Percentiles rank a stretch among this genome's conserved stretches.
These are phyloP conservation scores for Hansenula sp. DNA, from an alignment of 1,139 yeast species.

Conservation along the genomic window DNA sequence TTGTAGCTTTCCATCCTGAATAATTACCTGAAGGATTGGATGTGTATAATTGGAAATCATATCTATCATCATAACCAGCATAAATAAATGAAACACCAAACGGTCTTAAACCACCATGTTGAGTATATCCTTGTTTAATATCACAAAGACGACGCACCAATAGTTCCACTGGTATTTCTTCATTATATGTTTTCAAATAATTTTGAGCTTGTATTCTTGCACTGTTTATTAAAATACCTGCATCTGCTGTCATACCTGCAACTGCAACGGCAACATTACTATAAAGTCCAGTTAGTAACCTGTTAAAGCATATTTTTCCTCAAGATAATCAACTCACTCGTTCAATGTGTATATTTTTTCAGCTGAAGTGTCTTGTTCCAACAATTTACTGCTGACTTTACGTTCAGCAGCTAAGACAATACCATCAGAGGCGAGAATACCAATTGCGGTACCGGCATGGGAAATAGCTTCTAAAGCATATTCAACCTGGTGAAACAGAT, in stretches of 20 bases:
- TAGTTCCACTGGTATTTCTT: constrained; percentile 87
- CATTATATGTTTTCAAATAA: constrained; percentile 80
- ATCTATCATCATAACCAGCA: constrained; percentile 92
- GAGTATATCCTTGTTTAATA: constrained; percentile 96
- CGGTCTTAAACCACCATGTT: constrained; percentile 97
- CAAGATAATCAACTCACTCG: constrained; percentile 30
- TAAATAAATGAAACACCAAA: constrained; percentile 95
- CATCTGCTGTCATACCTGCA: constrained; percentile 98
- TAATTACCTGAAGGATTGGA: constrained; percentile 97
- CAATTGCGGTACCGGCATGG: constrained; percentile 97
- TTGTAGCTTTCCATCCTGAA: constrained; percentile 97
- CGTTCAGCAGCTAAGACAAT: constrained; percentile 96
- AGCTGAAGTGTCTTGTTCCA: constrained; percentile 91
- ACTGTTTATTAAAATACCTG: constrained; percentile 81
- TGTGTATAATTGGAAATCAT: constrained; percentile 88
- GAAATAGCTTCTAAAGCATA: constrained; percentile 97
- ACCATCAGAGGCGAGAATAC: constrained; percentile 87
- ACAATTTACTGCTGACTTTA: constrained; percentile 84
- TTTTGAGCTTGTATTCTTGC: constrained; percentile 86
- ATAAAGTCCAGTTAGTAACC: not conserved
- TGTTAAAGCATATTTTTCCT: not conserved
- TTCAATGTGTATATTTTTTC: constrained; percentile 87
- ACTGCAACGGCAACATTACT: constrained; percentile 86
- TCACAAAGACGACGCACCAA: constrained; percentile 89
- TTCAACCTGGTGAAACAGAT: constrained; percentile 49